A percentile compares a stretch with the other conserved stretches of the same genome.
These are phyloP conservation scores for Pezicula carpinea DNA, from an alignment of 2,329 filamentous ascomycete genomes.

Conservation along the genomic window DNA sequence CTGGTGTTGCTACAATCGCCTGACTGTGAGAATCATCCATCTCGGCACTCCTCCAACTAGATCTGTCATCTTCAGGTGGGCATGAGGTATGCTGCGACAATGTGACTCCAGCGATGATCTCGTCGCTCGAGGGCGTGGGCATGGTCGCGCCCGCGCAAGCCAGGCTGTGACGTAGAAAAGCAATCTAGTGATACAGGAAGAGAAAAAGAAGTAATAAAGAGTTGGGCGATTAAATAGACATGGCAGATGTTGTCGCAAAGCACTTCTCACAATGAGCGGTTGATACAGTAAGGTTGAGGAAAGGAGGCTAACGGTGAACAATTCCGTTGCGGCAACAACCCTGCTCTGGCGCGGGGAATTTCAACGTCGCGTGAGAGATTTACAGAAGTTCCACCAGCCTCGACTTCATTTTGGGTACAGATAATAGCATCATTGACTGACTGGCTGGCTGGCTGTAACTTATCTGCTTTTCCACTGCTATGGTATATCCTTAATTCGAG, in stretches of 20 bases:
- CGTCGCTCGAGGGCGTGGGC: constrained; percentile 28
- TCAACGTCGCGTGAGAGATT: no score
- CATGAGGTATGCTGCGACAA: constrained; percentile 32
- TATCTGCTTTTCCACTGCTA: constrained; percentile 12
- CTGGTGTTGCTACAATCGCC: constrained; percentile 18
- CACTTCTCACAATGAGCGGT: not conserved
- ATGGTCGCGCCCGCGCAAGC: constrained; percentile 29
- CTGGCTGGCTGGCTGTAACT: not conserved
- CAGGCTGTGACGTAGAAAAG: constrained; percentile 18
- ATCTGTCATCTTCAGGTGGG: constrained; percentile 37
- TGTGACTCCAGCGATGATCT: constrained; percentile 18
- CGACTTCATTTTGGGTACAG: no score
- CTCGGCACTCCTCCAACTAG: constrained; percentile 28
- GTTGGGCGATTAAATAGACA: constrained; percentile 21
- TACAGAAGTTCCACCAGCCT: no score
- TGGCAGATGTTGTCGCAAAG: constrained; percentile 11
- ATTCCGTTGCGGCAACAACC: not conserved
- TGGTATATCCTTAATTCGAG: constrained; percentile 27
- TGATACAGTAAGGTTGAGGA: constrained; percentile 1
- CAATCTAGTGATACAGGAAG: constrained; percentile 26
- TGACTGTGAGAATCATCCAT: constrained; percentile 28
- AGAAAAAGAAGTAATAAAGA: constrained; percentile 16
- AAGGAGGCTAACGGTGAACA: constrained; percentile 1
- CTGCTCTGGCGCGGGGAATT: not conserved
- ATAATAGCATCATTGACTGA: no score